These are phyloP conservation scores for Fusarium humuli DNA, from an alignment of 2,329 filamentous ascomycete species.

Conservation along the genomic window DNA sequence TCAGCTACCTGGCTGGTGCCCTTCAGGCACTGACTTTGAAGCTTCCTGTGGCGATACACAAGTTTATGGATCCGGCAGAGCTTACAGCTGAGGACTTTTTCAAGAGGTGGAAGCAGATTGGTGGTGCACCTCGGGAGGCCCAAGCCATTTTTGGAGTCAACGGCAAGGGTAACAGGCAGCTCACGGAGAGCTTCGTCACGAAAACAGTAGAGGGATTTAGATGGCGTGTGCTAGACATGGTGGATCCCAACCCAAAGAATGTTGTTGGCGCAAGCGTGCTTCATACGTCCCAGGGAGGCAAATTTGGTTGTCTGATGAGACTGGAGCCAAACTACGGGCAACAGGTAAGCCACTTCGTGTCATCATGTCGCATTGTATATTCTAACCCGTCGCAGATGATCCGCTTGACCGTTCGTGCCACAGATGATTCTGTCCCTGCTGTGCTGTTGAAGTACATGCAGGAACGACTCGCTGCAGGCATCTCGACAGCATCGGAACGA, in stretches of 20 bases:
- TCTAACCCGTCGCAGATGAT: constrained; percentile 76
- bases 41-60: constrained; percentile 88
- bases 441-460: constrained; percentile 89
- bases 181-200: constrained; percentile 77
- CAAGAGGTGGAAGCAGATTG: constrained; percentile 99
- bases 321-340: constrained; percentile 94
- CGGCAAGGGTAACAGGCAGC: constrained; percentile 65
- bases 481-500: constrained; percentile 56
- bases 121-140: constrained; percentile 85
- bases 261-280: constrained; percentile 90
- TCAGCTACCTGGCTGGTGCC: constrained; percentile 94
- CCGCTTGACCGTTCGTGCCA: constrained; percentile 91
- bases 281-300: constrained; percentile 85
- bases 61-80: constrained; percentile 95
- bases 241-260: constrained; percentile 94
- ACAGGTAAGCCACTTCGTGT: constrained; percentile 73
- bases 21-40: constrained; percentile 93
- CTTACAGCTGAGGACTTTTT: constrained; percentile 94
- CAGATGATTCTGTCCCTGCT: constrained; percentile 87
- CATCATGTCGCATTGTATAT: not conserved
- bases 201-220: constrained; percentile 84
- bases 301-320: constrained; percentile 92
- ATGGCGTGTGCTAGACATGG: constrained; percentile 85
- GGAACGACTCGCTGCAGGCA: constrained; percentile 74
- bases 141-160: constrained; percentile 84